Base-by-base conservation (phyloP, 1,284 basidiomycete species). In the Sporisorium reilianum region DNA sequence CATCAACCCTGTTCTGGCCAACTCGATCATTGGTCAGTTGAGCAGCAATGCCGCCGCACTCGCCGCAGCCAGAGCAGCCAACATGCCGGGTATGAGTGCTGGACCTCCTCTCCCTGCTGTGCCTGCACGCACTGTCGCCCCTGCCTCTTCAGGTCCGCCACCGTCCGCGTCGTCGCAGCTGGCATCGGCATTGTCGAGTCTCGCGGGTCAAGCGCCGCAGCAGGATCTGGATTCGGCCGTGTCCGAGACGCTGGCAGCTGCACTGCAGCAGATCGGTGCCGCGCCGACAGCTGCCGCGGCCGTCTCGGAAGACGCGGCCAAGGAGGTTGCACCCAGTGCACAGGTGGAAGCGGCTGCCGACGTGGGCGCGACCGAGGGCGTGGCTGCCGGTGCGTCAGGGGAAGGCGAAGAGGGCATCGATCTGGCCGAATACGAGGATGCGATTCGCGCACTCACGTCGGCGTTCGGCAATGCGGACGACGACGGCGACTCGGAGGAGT, bases 201-300 rank as follows among this genome's bases (percentile, higher is more conserved):
- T 66, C 1, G 25, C 68, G n/a, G 56, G 63, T 25, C 50, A 62
- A 25, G 20, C 54, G 38, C 50, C 71, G 14, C 76, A 74, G 56
- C 72, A 72, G 23, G 78, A 80, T 36, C 32, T 80, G 25, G 78
- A 80, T 34, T 77, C 76, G 55, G 78, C 78, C 0, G 78, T 80
- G 16, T 76, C 76, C 20, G 61, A 80, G 40, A 80, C 78, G 22
- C 57, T 80, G n/a, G 75, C 77, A 26, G 78, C 78, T 0, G 78
- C 78, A 1, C 64, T 80, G 53, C 73, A 80, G 55, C 73, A 80
- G 59, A 76, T 80, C 49, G 74, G 65, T 4, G 63, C 64, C 25
- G 41, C 65, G 22, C 51, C 50, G 25, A 49, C 58, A 4, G 45
- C 54, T 4, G 45, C 55, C 11, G 50, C 53, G 0, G 12, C 49